Conservation (phyloP, 805 yeast genomes). For the Saccharomyces eubayanus region DNA sequence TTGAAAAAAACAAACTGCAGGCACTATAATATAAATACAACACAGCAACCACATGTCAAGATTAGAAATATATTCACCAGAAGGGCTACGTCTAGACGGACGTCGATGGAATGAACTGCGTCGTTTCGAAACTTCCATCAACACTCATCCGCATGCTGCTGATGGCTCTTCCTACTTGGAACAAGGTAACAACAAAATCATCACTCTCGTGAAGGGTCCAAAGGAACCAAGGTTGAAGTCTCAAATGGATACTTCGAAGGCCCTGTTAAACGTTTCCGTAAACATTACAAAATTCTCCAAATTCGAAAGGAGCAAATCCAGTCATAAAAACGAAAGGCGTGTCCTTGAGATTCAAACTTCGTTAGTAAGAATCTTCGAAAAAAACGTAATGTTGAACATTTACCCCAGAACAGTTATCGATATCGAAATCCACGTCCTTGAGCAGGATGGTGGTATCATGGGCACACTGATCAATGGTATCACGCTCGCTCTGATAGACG, state of each 20-base stretch:
- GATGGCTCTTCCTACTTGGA: conserved; percentile 92
- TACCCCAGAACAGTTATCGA: conserved; percentile 81
- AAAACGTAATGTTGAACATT: conserved; percentile 62
- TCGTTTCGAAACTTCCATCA: conserved; percentile 66
- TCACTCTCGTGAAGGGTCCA: conserved; percentile 84
- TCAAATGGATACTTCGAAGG: conserved; percentile 42
- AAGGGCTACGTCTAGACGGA: conserved; percentile 89
- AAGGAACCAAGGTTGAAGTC: conserved; percentile 63
- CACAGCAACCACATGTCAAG: conserved; percentile 40
- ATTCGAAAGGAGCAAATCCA: conserved; percentile 61
- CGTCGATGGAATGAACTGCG: conserved; percentile 92
- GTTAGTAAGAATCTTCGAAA: conserved; percentile 60
- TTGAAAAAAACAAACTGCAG: not conserved
- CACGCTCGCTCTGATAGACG: conserved; percentile 85
- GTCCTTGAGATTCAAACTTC: conserved; percentile 59
- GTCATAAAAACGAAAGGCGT: conserved; percentile 57
- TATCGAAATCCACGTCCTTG: conserved; percentile 65
- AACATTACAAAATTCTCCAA: conserved; percentile 77
- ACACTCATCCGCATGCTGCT: conserved; percentile 79
- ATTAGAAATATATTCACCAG: conserved; percentile 85
- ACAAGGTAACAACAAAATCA: conserved; percentile 84
- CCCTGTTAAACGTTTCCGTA: conserved; percentile 54
- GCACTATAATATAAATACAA: not conserved
- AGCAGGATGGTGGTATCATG: conserved; percentile 85
- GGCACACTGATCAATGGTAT: conserved; percentile 76